Conservation (phyloP, 345 rosid species). For the Citropsis articulata region DNA sequence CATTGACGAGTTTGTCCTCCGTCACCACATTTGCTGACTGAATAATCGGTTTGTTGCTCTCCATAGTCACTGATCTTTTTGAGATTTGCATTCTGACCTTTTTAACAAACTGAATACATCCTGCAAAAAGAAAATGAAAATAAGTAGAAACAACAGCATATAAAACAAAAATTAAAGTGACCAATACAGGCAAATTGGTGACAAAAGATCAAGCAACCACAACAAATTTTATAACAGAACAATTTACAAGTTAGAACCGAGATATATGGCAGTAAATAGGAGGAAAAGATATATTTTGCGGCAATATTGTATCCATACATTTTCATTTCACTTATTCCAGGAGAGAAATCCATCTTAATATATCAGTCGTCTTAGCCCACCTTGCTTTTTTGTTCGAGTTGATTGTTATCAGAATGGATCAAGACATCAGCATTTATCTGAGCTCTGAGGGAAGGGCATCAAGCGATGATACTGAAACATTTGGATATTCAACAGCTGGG, state of each 20-base stretch:
- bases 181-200: not conserved
- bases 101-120: not conserved
- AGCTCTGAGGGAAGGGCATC: not conserved
- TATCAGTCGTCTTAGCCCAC: not conserved
- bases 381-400: not conserved
- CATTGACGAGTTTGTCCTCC: not conserved
- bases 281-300: not conserved
- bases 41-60: slow-evolving; percentile 15
- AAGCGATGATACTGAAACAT: too few species aligned
- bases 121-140: slow-evolving; percentile 1
- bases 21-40: slow-evolving; percentile 15
- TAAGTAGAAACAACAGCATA: not conserved
- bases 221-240: not conserved
- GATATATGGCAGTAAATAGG: not conserved
- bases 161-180: not conserved
- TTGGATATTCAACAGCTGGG: too few species aligned
- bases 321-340: not conserved
- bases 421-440: not conserved
- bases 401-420: not conserved
- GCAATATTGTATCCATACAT: not conserved
- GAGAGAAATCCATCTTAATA: not conserved
- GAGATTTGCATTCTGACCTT: slow-evolving; percentile 9
- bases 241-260: not conserved
- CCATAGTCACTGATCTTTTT: not conserved
- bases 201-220: not conserved